A percentile compares a stretch with the other conserved stretches of the same genome.
phyloP scores from a whole-genome alignment of 192 early-diverging fungal genomes.

The Radiomyces spectabilis region DNA sequence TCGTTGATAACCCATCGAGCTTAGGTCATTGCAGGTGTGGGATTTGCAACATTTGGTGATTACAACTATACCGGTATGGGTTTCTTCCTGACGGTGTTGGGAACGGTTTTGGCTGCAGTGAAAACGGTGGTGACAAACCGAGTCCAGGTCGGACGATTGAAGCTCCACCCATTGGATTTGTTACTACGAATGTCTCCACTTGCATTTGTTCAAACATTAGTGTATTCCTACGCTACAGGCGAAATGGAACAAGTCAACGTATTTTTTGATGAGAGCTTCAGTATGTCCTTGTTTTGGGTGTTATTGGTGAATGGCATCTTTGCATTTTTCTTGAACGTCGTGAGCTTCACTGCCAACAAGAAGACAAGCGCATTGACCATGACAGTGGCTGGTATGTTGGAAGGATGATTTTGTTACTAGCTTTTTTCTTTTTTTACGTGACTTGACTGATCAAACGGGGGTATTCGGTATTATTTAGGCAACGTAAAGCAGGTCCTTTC shows the following conservation, averaged over 20 bases:
- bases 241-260: constrained; percentile 26
- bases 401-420: too few species aligned
- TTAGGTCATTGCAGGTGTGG: constrained; percentile 55
- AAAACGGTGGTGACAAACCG: constrained; percentile 67
- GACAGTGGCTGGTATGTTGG: constrained; percentile 50
- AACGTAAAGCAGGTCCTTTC: constrained; percentile 76
- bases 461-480: too few species aligned
- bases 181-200: constrained; percentile 55
- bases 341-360: constrained; percentile 59
- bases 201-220: constrained; percentile 28
- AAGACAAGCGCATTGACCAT: constrained; percentile 60
- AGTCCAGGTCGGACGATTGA: constrained; percentile 54
- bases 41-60: constrained; percentile 61
- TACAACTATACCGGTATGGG: constrained; percentile 51
- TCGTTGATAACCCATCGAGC: neutral
- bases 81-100: constrained; percentile 57
- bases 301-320: constrained; percentile 54
- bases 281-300: constrained; percentile 18
- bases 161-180: constrained; percentile 61
- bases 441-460: too few species aligned
- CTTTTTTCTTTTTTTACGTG: too few species aligned
- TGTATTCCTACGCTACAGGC: constrained; percentile 35
- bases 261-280: constrained; percentile 3
- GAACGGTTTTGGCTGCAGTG: constrained; percentile 53
- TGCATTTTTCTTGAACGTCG: constrained; percentile 63